Evolutionary conservation across 192 early-diverging fungal species (phyloP).

Genomic region (Allomyces macrogynus): DNA sequence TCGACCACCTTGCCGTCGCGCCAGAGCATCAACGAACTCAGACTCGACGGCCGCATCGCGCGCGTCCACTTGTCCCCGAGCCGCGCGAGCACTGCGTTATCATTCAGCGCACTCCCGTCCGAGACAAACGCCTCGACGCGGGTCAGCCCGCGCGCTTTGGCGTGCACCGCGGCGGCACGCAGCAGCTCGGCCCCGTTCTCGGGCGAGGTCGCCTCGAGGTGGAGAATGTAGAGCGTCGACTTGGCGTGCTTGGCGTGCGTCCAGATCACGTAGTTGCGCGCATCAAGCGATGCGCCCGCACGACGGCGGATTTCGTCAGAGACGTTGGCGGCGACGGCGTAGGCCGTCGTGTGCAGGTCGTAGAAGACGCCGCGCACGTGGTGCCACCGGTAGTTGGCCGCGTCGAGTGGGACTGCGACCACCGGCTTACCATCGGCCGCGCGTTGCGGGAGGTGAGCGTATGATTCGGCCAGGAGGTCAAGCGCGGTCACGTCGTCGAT

Average conservation of each 20-base stretch:
- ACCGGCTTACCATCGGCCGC: neutral
- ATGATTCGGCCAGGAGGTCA: too few relatives aligned
- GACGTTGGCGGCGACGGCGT: neutral
- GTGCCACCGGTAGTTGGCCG: neutral
- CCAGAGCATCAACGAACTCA: neutral
- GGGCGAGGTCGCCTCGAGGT: neutral
- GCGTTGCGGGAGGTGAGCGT: neutral
- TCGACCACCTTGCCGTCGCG: neutral
- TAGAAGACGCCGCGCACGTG: neutral
- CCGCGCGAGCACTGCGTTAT: neutral
- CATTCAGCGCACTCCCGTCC: too few relatives aligned
- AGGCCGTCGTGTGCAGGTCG: neutral
- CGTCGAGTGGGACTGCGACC: neutral
- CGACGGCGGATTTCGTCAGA: neutral
- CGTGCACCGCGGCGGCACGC: neutral
- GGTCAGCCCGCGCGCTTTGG: neutral
- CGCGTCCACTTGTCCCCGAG: neutral
- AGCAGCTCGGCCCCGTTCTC: neutral
- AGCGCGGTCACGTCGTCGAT: too few relatives aligned
- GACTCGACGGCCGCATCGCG: neutral
- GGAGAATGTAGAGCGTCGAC: neutral
- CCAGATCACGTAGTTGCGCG: neutral
- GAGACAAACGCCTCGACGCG: neutral
- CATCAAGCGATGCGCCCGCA: neutral
- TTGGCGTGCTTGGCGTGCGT: neutral